Evolutionary conservation across 2,329 filamentous ascomycete genomes (phyloP).

Genomic region (Nothopassalora personata): DNA sequence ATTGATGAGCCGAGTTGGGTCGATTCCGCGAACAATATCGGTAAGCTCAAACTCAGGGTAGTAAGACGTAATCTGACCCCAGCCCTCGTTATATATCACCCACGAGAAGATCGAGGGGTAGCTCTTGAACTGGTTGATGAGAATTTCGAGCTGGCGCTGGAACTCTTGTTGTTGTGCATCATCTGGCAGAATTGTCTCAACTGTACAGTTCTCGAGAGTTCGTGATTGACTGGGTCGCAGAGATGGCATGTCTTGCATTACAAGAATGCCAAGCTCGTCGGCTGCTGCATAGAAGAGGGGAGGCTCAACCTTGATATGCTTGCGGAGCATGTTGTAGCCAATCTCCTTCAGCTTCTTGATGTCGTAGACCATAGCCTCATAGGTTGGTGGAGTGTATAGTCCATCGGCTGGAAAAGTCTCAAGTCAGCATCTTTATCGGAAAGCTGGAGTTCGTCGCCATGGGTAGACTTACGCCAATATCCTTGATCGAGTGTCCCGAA

Average conservation of each 20-base stretch:
- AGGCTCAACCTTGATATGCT: slow-evolving; percentile 66
- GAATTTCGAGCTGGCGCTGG: slow-evolving; percentile 55
- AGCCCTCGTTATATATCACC: slow-evolving; percentile 68
- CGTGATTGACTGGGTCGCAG: slow-evolving; percentile 40
- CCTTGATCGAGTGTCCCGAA: slow-evolving; percentile 68
- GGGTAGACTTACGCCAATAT: slow-evolving; percentile 29
- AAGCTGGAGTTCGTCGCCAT: neutral
- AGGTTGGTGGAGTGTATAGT: slow-evolving; percentile 58
- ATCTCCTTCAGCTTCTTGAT: slow-evolving; percentile 58
- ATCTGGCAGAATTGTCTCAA: slow-evolving; percentile 32
- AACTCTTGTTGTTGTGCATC: slow-evolving; percentile 58
- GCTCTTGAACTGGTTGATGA: slow-evolving; percentile 59
- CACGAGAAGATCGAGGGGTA: slow-evolving; percentile 62
- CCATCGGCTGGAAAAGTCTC: slow-evolving; percentile 50
- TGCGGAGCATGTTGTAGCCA: slow-evolving; percentile 66
- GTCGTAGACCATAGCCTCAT: slow-evolving; percentile 64
- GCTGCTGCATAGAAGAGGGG: slow-evolving; percentile 64
- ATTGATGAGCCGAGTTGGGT: slow-evolving; percentile 61
- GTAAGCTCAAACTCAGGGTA: slow-evolving; percentile 55
- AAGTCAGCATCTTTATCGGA: slow-evolving; percentile 46
- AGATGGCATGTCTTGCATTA: slow-evolving; percentile 69
- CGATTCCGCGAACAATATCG: slow-evolving; percentile 50
- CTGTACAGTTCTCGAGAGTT: slow-evolving; percentile 27
- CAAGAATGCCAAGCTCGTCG: slow-evolving; percentile 59
- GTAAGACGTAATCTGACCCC: slow-evolving; percentile 54